A percentile compares a stretch with the other conserved stretches of the same genome.
phyloP scores from a whole-genome alignment of 2,329 filamentous ascomycete genomes.

The Magnaporthiopsis rhizophila region DNA sequence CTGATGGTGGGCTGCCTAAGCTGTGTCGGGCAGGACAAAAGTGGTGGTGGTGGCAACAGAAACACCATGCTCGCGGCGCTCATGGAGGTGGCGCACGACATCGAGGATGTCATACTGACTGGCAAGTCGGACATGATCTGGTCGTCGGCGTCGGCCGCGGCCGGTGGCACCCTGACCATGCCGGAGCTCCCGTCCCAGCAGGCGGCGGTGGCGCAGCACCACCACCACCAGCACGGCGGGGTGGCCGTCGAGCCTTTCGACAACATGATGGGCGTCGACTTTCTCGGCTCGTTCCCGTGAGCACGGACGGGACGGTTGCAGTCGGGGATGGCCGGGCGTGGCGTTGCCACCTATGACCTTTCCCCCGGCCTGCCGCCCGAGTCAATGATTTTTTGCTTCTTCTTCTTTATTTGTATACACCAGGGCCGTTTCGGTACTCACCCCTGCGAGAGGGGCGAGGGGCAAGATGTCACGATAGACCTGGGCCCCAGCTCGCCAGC shows the following conservation, averaged over 20 bases:
- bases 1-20: slow-evolving; percentile 15
- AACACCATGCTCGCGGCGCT: slow-evolving; percentile 12
- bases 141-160: slow-evolving; percentile 9
- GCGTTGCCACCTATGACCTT: not conserved
- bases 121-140: slow-evolving; percentile 16
- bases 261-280: slow-evolving; percentile 4
- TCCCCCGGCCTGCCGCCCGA: not conserved
- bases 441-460: not conserved
- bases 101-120: slow-evolving; percentile 17
- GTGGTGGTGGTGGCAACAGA: not conserved
- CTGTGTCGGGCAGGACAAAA: slow-evolving; percentile 3
- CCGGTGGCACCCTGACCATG: not conserved
- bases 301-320: too few relatives aligned
- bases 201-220: not conserved
- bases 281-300: slow-evolving; percentile 4
- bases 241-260: not conserved
- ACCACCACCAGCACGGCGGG: not conserved
- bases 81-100: slow-evolving; percentile 14
- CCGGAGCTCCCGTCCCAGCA: not conserved
- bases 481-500: not conserved
- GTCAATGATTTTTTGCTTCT: not conserved
- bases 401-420: too few relatives aligned
- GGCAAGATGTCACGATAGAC: not conserved
- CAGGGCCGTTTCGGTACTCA: not conserved
- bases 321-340: not conserved